These are phyloP conservation scores for Tripterygium wilfordii DNA, from an alignment of 177 flowering plant genomes.

Conservation along the genomic window DNA sequence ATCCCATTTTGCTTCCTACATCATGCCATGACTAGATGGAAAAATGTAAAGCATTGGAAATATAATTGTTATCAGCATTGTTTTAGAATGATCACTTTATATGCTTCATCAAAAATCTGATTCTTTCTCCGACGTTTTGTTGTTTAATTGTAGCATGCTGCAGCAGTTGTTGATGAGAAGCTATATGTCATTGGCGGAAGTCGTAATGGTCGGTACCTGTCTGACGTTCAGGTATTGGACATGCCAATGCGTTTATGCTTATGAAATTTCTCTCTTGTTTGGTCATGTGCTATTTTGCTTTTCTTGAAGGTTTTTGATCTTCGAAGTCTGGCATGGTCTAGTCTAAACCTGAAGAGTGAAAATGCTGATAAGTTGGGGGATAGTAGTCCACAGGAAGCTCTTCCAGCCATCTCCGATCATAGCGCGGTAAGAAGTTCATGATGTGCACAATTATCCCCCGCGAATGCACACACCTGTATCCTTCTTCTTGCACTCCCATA, in stretches of 20 bases:
- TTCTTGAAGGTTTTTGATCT: conserved; percentile 74
- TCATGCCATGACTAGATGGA: too few species aligned
- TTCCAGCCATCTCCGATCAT: conserved; percentile 77
- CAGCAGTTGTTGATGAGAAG: conserved; percentile 56
- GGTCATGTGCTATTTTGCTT: background rate
- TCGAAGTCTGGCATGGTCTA: conserved; percentile 64
- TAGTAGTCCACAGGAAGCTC: conserved; percentile 20
- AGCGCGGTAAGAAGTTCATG: conserved; percentile 44
- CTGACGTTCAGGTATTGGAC: conserved; percentile 71
- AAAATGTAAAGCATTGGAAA: too few species aligned
- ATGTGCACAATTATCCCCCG: too few species aligned
- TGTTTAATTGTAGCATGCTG: conserved; percentile 71
- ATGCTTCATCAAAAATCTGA: background rate
- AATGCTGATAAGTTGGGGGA: conserved; percentile 23
- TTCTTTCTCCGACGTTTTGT: background rate
- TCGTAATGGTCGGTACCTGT: conserved; percentile 83
- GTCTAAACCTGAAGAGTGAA: conserved; percentile 33
- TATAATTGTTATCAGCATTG: too few species aligned
- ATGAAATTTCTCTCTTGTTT: background rate
- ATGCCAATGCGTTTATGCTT: background rate
- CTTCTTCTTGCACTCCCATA: too few species aligned
- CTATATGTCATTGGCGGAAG: conserved; percentile 82
- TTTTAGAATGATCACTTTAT: background rate
- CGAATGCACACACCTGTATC: too few species aligned
- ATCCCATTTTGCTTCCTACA: too few species aligned